Evolutionary conservation across 2,329 filamentous ascomycete species (phyloP), one percentile per base, ranked within the genome.

Genomic region (Aspergillus hortae): DNA sequence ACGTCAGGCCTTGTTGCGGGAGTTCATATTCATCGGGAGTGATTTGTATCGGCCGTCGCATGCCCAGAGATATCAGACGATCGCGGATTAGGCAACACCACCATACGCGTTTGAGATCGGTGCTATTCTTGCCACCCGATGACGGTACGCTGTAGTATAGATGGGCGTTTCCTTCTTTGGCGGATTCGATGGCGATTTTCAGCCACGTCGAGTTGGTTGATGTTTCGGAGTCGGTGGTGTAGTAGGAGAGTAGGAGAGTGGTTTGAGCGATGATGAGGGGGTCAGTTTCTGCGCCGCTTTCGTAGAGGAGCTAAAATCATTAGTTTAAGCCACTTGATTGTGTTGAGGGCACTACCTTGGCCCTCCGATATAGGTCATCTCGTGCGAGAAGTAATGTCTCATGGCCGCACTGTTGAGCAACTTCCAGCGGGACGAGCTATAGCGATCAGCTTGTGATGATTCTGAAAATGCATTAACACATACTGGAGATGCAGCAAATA

Each of bases 41-140:
- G n/a, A 56, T 56, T 35, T 56, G 54, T 17, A 56, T 54, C 15
- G 54, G 51, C 10, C 54, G 51, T 17, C 51, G 51, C 51, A 56
- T 49, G 38, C 54, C 54, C 4, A 56, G 46, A 4, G 54, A 54
- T 43, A 56, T 48, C n/a, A 56, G 51, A 6, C 54, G 48, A 49
- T 56, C 54, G 19, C 54, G 51, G 12, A 56, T 54, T n/a, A 54
- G 44, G 44, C 54, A 56, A 32, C 51, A 53, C 54, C 54, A 56
- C 54, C 54, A 56, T 25, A 56, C 43, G 32, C 54, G 48, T 25
- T 56, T 56, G 1, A 56, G 38, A 17, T 54, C 54, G 1, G 52
- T 43, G 4, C 14, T 23, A 10, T 41, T 30, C n/a, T 21, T 40
- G 4, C 21, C 11, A 1, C 15, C 6, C 6, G 9, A 35, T 15